These are phyloP conservation scores for Metarhizium guizhouense DNA, from an alignment of 2,329 filamentous ascomycete species.

Conservation along the genomic window DNA sequence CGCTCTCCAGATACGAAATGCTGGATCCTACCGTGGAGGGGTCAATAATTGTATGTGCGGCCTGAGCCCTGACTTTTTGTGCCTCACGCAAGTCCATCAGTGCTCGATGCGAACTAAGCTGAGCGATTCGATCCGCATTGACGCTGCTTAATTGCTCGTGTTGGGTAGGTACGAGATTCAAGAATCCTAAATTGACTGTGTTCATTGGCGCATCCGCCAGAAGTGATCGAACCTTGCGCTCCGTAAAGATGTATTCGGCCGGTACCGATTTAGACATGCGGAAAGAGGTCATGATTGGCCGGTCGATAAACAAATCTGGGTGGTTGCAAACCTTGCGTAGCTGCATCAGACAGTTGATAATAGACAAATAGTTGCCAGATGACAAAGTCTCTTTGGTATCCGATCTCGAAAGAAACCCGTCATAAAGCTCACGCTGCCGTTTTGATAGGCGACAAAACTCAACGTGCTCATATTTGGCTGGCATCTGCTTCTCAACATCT, in stretches of 20 bases:
- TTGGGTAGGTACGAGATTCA: slow-evolving; percentile 68
- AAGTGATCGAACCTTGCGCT: slow-evolving; percentile 58
- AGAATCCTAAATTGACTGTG: slow-evolving; percentile 61
- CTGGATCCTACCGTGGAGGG: slow-evolving; percentile 61
- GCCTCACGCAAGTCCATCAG: slow-evolving; percentile 64
- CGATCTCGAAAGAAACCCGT: slow-evolving; percentile 85
- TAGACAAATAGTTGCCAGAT: slow-evolving; percentile 92
- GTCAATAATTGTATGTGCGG: slow-evolving; percentile 46
- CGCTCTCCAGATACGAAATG: slow-evolving; percentile 63
- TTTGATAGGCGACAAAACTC: slow-evolving; percentile 94
- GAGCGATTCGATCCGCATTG: slow-evolving; percentile 46
- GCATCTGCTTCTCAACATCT: slow-evolving; percentile 98
- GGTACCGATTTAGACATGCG: slow-evolving; percentile 76
- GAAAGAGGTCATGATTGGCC: slow-evolving; percentile 94
- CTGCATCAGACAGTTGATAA: slow-evolving; percentile 98
- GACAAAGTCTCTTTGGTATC: slow-evolving; percentile 84
- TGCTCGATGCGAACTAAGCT: slow-evolving; percentile 60
- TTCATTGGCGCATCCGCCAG: slow-evolving; percentile 54
- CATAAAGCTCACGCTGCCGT: slow-evolving; percentile 88
- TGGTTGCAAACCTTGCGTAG: slow-evolving; percentile 97
- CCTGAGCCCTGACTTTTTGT: slow-evolving; percentile 54
- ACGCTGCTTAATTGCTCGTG: slow-evolving; percentile 55
- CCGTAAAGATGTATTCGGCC: slow-evolving; percentile 64
- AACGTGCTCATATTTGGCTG: slow-evolving; percentile 94
- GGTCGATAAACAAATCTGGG: slow-evolving; percentile 90